A percentile compares a stretch with the other conserved stretches of the same genome.
Evolutionary conservation across 768 basidiomycete species (phyloP).

Genomic region (Termitomyces sp.): DNA sequence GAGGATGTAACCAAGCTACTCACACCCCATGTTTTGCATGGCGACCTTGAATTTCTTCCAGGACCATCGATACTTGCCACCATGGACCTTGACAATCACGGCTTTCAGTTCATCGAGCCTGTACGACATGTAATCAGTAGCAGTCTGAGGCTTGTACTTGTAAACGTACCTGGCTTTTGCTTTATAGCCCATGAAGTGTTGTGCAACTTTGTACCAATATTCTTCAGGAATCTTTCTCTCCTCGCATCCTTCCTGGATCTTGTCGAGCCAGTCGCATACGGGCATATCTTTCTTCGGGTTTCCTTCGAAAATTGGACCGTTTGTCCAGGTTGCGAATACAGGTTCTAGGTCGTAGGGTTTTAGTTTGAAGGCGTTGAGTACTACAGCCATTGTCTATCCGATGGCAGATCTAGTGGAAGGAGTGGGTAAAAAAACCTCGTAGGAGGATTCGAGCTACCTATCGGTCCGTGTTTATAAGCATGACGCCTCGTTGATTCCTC

Average conservation of each 20-base stretch:
- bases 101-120: conserved; percentile 66
- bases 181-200: conserved; percentile 68
- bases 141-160: not conserved
- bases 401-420: not conserved
- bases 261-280: conserved; percentile 69
- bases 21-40: conserved; percentile 79
- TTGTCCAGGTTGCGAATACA: conserved; percentile 57
- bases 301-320: conserved; percentile 63
- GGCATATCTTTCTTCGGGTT: conserved; percentile 63
- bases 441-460: not conserved
- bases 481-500: conserved; percentile 17
- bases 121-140: not conserved
- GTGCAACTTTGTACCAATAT: conserved; percentile 79
- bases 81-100: conserved; percentile 69
- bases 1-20: conserved; percentile 25
- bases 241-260: conserved; percentile 67
- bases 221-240: conserved; percentile 71
- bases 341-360: conserved; percentile 75
- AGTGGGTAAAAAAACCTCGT: not conserved
- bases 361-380: conserved; percentile 77
- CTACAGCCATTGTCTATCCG: conserved; percentile 16
- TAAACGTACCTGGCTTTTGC: conserved; percentile 51
- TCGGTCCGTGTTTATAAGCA: conserved; percentile 9
- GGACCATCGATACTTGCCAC: conserved; percentile 74
- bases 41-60: conserved; percentile 82